Evolutionary conservation across 306 rosid species (phyloP).

Genomic region (Lathyrus sativus): DNA sequence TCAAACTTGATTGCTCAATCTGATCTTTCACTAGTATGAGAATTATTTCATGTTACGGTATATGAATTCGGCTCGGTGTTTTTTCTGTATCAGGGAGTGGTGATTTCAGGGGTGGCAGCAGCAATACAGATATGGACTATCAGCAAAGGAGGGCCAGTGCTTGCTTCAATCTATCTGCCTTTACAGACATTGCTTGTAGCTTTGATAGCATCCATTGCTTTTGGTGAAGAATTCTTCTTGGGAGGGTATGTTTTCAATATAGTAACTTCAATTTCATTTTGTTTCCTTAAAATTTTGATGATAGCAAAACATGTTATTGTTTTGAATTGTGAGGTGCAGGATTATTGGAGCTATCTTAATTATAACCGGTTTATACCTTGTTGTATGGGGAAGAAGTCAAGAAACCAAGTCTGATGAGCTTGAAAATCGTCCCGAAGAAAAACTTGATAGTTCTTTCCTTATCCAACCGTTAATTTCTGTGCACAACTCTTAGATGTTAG

Average conservation of each 20-base stretch:
- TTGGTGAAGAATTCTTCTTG: conserved; percentile 66
- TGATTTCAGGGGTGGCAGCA: conserved; percentile 65
- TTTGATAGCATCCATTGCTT: conserved; percentile 51
- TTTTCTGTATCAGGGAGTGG: conserved; percentile 58
- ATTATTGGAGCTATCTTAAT: conserved; percentile 56
- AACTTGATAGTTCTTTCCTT: conserved; percentile 32
- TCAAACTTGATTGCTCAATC: conserved; percentile 19
- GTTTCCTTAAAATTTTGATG: conserved; percentile 3
- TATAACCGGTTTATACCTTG: conserved; percentile 54
- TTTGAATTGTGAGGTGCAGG: conserved; percentile 48
- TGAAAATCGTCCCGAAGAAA: conserved; percentile 36
- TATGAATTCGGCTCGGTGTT: no score
- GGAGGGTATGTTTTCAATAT: conserved; percentile 59
- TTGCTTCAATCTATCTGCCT: conserved; percentile 64
- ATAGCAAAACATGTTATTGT: conserved; percentile 5
- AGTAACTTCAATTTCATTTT: conserved; percentile 7
- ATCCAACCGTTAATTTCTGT: conserved; percentile 48
- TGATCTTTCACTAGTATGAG: conserved; percentile 22
- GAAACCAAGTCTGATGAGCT: conserved; percentile 45
- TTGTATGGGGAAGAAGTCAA: conserved; percentile 66
- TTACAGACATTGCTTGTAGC: conserved; percentile 65
- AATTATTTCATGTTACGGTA: not conserved
- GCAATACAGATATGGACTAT: conserved; percentile 77
- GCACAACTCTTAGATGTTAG: conserved; percentile 18
- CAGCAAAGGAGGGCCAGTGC: conserved; percentile 70